phyloP scores from a whole-genome alignment of 345 rosid species.

The Boechera retrofracta region DNA sequence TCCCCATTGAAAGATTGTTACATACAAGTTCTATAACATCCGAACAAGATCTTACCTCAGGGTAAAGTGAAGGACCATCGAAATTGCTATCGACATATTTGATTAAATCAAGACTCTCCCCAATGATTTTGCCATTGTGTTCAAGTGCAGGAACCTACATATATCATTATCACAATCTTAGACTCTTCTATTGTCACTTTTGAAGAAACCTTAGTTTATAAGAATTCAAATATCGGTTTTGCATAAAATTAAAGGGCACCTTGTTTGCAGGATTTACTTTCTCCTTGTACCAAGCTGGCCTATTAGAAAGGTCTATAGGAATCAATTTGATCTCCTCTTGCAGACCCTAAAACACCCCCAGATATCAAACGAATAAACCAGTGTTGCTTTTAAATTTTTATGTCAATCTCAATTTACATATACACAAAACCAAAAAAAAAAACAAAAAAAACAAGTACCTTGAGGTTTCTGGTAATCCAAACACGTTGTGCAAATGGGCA shows the following conservation, averaged over 20 bases:
- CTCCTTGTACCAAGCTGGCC: slow-evolving; percentile 89
- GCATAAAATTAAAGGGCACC: slow-evolving; percentile 46
- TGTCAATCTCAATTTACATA: background rate
- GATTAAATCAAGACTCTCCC: slow-evolving; percentile 84
- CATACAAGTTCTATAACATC: slow-evolving; percentile 4
- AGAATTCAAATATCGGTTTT: slow-evolving; percentile 5
- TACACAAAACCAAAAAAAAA: background rate
- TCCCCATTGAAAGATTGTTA: background rate
- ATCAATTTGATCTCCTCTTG: slow-evolving; percentile 81
- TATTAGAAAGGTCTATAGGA: slow-evolving; percentile 66
- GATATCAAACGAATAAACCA: slow-evolving; percentile 18
- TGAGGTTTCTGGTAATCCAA: slow-evolving; percentile 79
- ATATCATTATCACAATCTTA: slow-evolving; percentile 2
- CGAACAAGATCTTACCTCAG: slow-evolving; percentile 53
- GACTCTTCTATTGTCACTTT: background rate
- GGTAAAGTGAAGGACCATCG: slow-evolving; percentile 79
- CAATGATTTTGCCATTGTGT: slow-evolving; percentile 71
- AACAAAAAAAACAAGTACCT: slow-evolving; percentile 51
- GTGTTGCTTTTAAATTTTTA: background rate
- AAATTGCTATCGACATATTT: slow-evolving; percentile 76
- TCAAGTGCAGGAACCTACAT: slow-evolving; percentile 85
- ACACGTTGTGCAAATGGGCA: slow-evolving; percentile 88
- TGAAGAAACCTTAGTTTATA: slow-evolving; percentile 1
- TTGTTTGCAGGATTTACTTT: slow-evolving; percentile 78
- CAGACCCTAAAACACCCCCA: slow-evolving; percentile 59